phyloP scores from a whole-genome alignment of 345 rosid species.

The Acer negundo region DNA sequence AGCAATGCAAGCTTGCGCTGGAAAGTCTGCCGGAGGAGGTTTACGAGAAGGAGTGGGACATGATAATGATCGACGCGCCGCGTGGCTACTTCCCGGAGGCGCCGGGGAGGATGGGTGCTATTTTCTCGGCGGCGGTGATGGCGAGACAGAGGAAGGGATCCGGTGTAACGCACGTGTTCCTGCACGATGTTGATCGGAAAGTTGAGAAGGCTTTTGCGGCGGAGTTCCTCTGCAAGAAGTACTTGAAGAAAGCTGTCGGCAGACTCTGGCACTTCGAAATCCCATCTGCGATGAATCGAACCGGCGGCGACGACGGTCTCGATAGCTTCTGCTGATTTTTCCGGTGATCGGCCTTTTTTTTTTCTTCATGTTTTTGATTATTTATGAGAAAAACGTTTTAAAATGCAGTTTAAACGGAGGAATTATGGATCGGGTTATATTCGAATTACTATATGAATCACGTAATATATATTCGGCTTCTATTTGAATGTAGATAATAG shows the following conservation, averaged over 20 bases:
- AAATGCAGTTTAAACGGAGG: not conserved
- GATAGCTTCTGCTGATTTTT: conserved; percentile 52
- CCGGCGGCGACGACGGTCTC: conserved; percentile 18
- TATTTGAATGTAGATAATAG: too few species aligned
- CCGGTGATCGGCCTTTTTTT: too few species aligned
- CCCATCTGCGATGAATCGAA: conserved; percentile 50
- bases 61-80: conserved; percentile 88
- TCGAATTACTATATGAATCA: not conserved
- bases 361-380: too few species aligned
- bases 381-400: too few species aligned
- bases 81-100: conserved; percentile 67
- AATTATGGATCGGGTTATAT: not conserved
- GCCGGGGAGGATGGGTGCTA: conserved; percentile 81
- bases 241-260: conserved; percentile 46
- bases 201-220: conserved; percentile 67
- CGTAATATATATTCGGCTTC: not conserved
- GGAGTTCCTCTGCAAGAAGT: conserved; percentile 66
- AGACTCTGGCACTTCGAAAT: conserved; percentile 79
- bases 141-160: conserved; percentile 64
- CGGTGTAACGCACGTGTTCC: conserved; percentile 71
- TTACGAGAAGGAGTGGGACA: conserved; percentile 81
- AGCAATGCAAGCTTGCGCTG: conserved; percentile 58
- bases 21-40: conserved; percentile 74
- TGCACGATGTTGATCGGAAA: conserved; percentile 69
- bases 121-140: conserved; percentile 82